A percentile compares a stretch with the other conserved stretches of the same genome.
Conservation (phyloP, 1,139 yeast species). For the Suhomyces yuchorum region DNA sequence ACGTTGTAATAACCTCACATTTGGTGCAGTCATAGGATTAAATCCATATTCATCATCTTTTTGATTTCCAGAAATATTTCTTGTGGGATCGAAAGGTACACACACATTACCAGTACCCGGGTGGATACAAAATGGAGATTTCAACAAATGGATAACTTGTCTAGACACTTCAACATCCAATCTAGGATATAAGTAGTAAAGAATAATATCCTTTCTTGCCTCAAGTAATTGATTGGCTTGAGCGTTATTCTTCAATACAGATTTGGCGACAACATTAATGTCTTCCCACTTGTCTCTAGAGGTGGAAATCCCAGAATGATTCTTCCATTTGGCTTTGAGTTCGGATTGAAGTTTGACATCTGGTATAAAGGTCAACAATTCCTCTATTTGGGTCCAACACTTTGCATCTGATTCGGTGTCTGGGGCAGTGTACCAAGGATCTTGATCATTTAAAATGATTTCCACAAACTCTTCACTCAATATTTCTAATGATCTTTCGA, state of each 20-base stretch:
- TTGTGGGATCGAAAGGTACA: conserved; percentile 79
- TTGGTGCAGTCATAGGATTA: conserved; percentile 82
- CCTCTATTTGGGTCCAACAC: conserved; percentile 50
- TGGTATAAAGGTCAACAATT: conserved; percentile 62
- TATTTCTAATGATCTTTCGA: conserved; percentile 71
- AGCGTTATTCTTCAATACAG: conserved; percentile 45
- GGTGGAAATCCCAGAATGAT: conserved; percentile 27
- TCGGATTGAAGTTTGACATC: conserved; percentile 59
- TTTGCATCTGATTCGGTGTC: conserved; percentile 37
- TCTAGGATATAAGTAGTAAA: conserved; percentile 85
- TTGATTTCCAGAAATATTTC: conserved; percentile 36
- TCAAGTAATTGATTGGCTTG: conserved; percentile 55
- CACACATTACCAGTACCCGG: conserved; percentile 98
- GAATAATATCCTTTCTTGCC: conserved; percentile 81
- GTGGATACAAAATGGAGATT: conserved; percentile 97
- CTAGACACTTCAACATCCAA: conserved; percentile 91
- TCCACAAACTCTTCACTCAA: conserved; percentile 65
- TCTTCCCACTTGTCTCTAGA: conserved; percentile 77
- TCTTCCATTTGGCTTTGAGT: conserved; percentile 51
- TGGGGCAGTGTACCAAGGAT: conserved; percentile 61
- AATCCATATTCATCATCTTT: conserved; percentile 56
- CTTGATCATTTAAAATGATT: conserved; percentile 75
- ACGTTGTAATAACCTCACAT: conserved; percentile 58
- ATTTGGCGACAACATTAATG: conserved; percentile 60
- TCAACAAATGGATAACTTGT: conserved; percentile 86